A percentile compares a stretch with the other conserved stretches of the same genome.
Evolutionary conservation across 2,329 filamentous ascomycete species (phyloP).

Genomic region (Botryotinia globosa): DNA sequence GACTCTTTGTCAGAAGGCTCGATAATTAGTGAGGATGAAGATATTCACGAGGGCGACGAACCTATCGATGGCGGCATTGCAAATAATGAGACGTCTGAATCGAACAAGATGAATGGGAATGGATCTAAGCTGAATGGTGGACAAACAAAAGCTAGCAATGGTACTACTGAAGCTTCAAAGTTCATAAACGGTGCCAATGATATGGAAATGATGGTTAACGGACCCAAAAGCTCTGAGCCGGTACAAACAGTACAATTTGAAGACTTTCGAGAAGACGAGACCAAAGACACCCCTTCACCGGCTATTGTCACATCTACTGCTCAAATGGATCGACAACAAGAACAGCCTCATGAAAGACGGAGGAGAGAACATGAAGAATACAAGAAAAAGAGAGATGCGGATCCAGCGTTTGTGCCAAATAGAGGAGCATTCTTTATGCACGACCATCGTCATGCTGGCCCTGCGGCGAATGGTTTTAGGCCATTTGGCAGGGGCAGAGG

Average conservation of each 20-base stretch:
- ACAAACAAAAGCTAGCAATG: conserved; percentile 32
- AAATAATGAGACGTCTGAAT: conserved; percentile 43
- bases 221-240: conserved; percentile 38
- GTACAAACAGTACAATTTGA: conserved; percentile 34
- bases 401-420: conserved; percentile 92
- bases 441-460: conserved; percentile 79
- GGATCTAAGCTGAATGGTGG: conserved; percentile 37
- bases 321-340: conserved; percentile 46
- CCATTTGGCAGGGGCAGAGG: conserved; percentile 61
- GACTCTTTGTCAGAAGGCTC: conserved; percentile 66
- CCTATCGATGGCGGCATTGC: conserved; percentile 62
- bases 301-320: conserved; percentile 41
- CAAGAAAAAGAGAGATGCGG: conserved; percentile 79
- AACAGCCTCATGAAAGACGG: conserved; percentile 65
- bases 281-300: conserved; percentile 33
- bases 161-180: conserved; percentile 40
- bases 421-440: conserved; percentile 96
- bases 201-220: conserved; percentile 59
- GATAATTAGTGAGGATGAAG: conserved; percentile 59
- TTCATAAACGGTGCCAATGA: conserved; percentile 45
- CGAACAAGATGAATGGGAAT: conserved; percentile 39
- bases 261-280: conserved; percentile 36
- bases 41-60: conserved; percentile 59
- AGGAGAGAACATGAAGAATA: conserved; percentile 89
- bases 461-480: conserved; percentile 73